phyloP scores from a whole-genome alignment of 106 monocot genomes.

The Iris macrosiphon region DNA sequence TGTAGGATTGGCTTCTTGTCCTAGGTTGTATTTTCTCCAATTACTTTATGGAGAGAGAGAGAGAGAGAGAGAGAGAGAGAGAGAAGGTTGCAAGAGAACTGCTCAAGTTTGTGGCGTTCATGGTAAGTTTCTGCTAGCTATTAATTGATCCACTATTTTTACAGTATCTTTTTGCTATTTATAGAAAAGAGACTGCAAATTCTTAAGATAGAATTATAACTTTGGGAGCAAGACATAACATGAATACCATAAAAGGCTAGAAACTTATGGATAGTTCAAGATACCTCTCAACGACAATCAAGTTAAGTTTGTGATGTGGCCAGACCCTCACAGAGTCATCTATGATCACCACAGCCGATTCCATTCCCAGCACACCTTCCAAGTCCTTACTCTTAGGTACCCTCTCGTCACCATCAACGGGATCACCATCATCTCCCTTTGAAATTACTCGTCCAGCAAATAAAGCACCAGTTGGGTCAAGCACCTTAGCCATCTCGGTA shows the following conservation, averaged over 20 bases:
- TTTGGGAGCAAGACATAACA: background rate
- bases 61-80: too few relatives aligned
- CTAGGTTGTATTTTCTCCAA: too few relatives aligned
- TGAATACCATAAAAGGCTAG: too few relatives aligned
- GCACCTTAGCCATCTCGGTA: conserved; percentile 96
- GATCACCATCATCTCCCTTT: conserved; percentile 71
- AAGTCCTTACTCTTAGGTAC: conserved; percentile 90
- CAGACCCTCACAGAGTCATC: conserved; percentile 90
- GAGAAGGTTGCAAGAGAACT: too few relatives aligned
- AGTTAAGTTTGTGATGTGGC: conserved; percentile 93
- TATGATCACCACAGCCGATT: conserved; percentile 94
- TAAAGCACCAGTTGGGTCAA: conserved; percentile 53
- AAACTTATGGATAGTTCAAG: background rate
- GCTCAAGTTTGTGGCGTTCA: too few relatives aligned
- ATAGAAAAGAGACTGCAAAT: background rate
- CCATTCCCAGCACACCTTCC: conserved; percentile 94
- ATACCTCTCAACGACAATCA: conserved; percentile 97
- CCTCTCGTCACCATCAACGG: conserved; percentile 68
- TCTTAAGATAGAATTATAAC: background rate
- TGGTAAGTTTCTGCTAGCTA: too few relatives aligned
- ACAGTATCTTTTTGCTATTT: too few relatives aligned
- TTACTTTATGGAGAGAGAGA: too few relatives aligned
- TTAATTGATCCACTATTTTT: too few relatives aligned
- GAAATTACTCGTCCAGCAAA: conserved; percentile 80
- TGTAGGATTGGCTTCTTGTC: too few relatives aligned